Base-by-base conservation (phyloP, 83 land plant species). In the Diphasiastrum complanatum region DNA sequence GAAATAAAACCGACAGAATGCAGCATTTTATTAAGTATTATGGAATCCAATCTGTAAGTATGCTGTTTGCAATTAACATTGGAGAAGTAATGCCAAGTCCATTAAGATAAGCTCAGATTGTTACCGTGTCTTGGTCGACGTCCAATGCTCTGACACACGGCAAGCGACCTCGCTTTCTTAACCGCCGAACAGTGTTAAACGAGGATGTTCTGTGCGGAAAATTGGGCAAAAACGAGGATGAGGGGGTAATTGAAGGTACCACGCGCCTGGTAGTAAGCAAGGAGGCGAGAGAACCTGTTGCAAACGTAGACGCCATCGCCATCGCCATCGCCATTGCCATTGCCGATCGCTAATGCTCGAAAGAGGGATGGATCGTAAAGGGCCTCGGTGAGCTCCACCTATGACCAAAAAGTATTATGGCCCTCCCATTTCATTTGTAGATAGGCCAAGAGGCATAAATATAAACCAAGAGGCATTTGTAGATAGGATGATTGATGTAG, bases 121-220 rank as follows among this genome's bases (percentile, higher is more conserved):
- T 51, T 51, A 51, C 55, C 3, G 55, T 51, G 27, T 51, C 55
- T 51, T 51, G 55, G 30, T 51, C 55, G 12, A 51, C 26, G 11
- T 51, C 55, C 8, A 51, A 2, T 27, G 55, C 55, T 51, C 55
- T 29, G 27, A 51, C 30, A 5, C 32, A 2, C 2, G 28, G 3
- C 6, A 25, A 14, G 3, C 5, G 25, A 23, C 10, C 14, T 2
- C 25, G 27, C n/a, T n/a, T n/a, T n/a, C n/a, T n/a, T n/a, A 5
- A 11, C 32, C 2, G 55, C n/a, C 2, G 55, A 18, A n/a, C 55
- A 14, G 12, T 25, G 26, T 33, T 51, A 33, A 5, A 2, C 12
- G 12, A 12, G 55, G 32, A 33, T 20, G 55, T 33, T 29, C n/a
- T 27, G 55, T 14, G 12, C 26, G 55, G 55, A 25, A 22, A 33